Evolutionary conservation across 2,329 filamentous ascomycete genomes (phyloP).

Genomic region (Aspergillus fischeri): DNA sequence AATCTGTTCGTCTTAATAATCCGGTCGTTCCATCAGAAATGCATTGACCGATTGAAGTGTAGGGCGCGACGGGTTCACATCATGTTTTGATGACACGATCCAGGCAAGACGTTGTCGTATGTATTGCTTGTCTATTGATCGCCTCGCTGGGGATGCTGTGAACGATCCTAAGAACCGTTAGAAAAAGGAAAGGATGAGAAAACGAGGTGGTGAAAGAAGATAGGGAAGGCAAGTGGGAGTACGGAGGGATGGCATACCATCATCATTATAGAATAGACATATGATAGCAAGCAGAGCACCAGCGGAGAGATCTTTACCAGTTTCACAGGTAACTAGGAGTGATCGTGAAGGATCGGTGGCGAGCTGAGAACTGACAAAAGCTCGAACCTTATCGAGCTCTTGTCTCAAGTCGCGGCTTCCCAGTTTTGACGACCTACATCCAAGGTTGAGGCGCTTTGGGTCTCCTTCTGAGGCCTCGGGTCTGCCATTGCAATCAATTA

Average conservation of each 20-base stretch:
- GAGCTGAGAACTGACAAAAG: constrained; percentile 47
- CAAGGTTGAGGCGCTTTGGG: constrained; percentile 49
- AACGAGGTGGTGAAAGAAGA: background rate
- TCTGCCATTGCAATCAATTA: constrained; percentile 37
- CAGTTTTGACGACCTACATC: constrained; percentile 67
- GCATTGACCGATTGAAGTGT: constrained; percentile 91
- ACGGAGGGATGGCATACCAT: constrained; percentile 44
- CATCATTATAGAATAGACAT: constrained; percentile 67
- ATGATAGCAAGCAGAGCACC: constrained; percentile 72
- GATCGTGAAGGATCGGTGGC: constrained; percentile 25
- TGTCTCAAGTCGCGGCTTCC: constrained; percentile 79
- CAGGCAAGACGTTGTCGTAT: constrained; percentile 76
- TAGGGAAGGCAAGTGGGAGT: constrained; percentile 14
- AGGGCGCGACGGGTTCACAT: constrained; percentile 76
- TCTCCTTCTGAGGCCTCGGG: constrained; percentile 34
- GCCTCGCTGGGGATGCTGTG: constrained; percentile 21
- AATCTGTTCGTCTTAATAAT: constrained; percentile 22
- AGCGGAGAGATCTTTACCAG: constrained; percentile 74
- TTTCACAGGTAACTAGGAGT: constrained; percentile 65
- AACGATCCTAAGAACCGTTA: constrained; percentile 27
- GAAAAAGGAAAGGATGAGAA: constrained; percentile 1
- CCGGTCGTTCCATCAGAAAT: constrained; percentile 64
- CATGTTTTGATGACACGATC: constrained; percentile 73
- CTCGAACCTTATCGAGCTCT: constrained; percentile 60
- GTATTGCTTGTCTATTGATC: constrained; percentile 63